These are phyloP conservation scores for Russula brevipes DNA, from an alignment of 768 basidiomycete species.

Conservation along the genomic window DNA sequence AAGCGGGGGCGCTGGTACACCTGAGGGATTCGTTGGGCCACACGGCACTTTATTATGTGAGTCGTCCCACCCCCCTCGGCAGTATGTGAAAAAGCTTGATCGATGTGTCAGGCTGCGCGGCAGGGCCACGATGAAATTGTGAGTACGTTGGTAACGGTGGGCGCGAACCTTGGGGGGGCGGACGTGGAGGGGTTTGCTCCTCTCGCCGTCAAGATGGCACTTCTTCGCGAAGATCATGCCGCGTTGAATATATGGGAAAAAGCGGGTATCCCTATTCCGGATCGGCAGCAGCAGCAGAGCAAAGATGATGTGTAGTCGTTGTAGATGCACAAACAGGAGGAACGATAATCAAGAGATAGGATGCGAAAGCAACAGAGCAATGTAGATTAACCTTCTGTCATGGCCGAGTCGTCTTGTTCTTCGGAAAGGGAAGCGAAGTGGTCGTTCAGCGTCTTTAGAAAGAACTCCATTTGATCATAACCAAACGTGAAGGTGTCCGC, in stretches of 20 bases:
- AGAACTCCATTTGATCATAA: constrained; percentile 58
- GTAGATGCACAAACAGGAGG: constrained; percentile 17
- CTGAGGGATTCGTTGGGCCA: constrained; percentile 75
- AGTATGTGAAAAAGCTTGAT: neutral
- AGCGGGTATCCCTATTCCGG: constrained; percentile 37
- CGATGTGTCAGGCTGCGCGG: constrained; percentile 56
- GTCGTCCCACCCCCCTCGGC: constrained; percentile 26
- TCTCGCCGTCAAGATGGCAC: constrained; percentile 40
- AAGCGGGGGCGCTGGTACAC: constrained; percentile 77
- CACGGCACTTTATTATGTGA: constrained; percentile 77
- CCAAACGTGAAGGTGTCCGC: constrained; percentile 62
- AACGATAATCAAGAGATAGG: neutral
- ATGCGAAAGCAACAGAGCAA: neutral
- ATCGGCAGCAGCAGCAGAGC: constrained; percentile 14
- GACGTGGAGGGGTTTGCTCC: constrained; percentile 55
- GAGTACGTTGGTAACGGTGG: constrained; percentile 60
- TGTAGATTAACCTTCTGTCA: constrained; percentile 28
- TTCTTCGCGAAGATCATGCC: constrained; percentile 38
- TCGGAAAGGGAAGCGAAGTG: constrained; percentile 39
- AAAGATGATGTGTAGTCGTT: constrained; percentile 3
- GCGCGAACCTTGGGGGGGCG: constrained; percentile 65
- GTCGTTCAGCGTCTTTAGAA: constrained; percentile 57
- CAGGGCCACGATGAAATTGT: constrained; percentile 61
- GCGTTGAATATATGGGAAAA: constrained; percentile 52
- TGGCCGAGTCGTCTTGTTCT: constrained; percentile 31